phyloP scores from a whole-genome alignment of 768 basidiomycete species.

The Leucogyrophana mollusca region DNA sequence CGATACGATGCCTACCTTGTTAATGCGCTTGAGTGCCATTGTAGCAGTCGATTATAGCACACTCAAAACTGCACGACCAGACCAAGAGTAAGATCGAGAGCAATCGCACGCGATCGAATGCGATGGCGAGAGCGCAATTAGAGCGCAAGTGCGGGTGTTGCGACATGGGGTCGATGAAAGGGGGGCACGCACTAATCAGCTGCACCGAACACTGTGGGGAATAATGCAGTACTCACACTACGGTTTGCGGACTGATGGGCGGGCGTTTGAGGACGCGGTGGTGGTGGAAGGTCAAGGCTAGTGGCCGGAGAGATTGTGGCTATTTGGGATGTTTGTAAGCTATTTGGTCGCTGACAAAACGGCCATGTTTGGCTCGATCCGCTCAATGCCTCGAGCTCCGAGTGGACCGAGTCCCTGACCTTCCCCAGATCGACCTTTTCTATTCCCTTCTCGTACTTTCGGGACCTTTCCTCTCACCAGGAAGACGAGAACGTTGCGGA shows the following conservation, averaged over 20 bases:
- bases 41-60: conserved; percentile 9
- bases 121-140: conserved; percentile 7
- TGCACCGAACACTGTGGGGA: background rate
- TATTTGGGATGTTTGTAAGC: conserved; percentile 37
- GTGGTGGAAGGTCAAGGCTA: conserved; percentile 27
- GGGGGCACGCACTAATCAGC: conserved; percentile 6
- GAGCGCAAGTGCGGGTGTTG: background rate
- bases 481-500: too few species aligned
- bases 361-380: background rate
- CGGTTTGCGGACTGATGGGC: conserved; percentile 2
- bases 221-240: conserved; percentile 9
- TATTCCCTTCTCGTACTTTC: too few species aligned
- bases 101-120: conserved; percentile 39
- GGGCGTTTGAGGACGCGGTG: conserved; percentile 10
- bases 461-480: too few species aligned
- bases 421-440: too few species aligned
- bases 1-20: conserved; percentile 77
- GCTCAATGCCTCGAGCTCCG: too few species aligned
- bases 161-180: background rate
- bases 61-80: conserved; percentile 13
- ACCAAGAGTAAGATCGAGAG: conserved; percentile 24
- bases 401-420: too few species aligned
- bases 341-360: conserved; percentile 39
- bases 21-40: conserved; percentile 99
- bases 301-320: conserved; percentile 15